Evolutionary conservation across 2,329 filamentous ascomycete genomes (phyloP), one percentile per base, ranked within the genome.

Genomic region (Pyricularia grisea): DNA sequence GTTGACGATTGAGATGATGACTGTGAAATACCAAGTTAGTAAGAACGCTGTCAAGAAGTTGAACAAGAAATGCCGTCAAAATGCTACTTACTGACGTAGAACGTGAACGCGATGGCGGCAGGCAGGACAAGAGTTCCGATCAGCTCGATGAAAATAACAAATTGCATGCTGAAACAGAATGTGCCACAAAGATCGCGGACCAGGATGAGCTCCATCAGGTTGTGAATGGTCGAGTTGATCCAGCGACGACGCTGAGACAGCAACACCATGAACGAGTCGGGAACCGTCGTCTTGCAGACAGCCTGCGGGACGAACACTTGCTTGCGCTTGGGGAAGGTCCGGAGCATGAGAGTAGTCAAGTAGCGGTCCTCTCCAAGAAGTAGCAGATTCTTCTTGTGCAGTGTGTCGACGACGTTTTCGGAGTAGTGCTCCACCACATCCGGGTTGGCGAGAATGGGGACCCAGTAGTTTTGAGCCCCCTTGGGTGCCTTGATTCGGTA

Each of bases 101-200:
- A 89, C 25, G 95, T 99, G 79, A 99, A 99, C 3, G 92, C 90
- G 77, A 99, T 98, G 73, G 96, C 96, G 65, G 95, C 96, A 2
- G 95, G 95, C 27, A 99, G 85, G 12, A 99, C 95, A 68, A 99
- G 84, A 1, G 96, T 99, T 74, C 95, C 95, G 69, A 98, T 87
- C 69, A 99, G 85, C 81, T 99, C 95, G 76, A 99, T 92, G 78
- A 94, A 97, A 72, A 99, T 91, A 72, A 99, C 90, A 77, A 99
- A 99, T 81, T 99, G 95, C 95, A 99, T 99, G 79, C 93, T 97
- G 84, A 99, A 99, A 84, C 96, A 99, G 83, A 99, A 99, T 3
- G 95, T 99, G 73, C 95, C 95, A 77, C 95, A 99, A 20, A 99
- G 87, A 82, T 99, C 95, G 72, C 94, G 89, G 64, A 99, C 96